These are phyloP conservation scores for Cucurbita maxima DNA, from an alignment of 306 rosid genomes.

Conservation along the genomic window DNA sequence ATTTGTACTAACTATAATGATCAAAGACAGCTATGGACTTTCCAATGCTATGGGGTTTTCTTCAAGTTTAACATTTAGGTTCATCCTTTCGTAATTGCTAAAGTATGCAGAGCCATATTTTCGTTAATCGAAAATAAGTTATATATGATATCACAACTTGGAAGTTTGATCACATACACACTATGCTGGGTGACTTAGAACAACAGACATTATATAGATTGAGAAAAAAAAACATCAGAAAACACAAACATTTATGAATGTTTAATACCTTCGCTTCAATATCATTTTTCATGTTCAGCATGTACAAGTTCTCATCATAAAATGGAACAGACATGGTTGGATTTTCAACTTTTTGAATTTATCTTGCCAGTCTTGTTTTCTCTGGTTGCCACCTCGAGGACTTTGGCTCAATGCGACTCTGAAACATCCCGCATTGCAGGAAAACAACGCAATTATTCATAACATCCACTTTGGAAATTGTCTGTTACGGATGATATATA, in stretches of 20 bases:
- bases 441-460: background rate
- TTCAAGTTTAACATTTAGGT: background rate
- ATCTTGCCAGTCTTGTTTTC: conserved; percentile 90
- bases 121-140: background rate
- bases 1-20: background rate
- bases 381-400: conserved; percentile 56
- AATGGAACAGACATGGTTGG: conserved; percentile 54
- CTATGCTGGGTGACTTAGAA: background rate
- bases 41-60: background rate
- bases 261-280: conserved; percentile 57
- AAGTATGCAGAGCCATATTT: background rate
- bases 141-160: background rate
- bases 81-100: background rate
- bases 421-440: conserved; percentile 16
- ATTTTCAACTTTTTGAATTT: conserved; percentile 46
- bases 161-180: background rate
- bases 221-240: background rate
- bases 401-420: conserved; percentile 40
- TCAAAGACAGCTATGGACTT: background rate
- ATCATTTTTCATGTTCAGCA: conserved; percentile 76
- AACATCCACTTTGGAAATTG: background rate
- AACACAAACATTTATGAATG: background rate
- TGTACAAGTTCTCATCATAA: conserved; percentile 75
- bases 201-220: background rate
- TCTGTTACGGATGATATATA: background rate